Evolutionary conservation across 306 rosid genomes (phyloP).

Genomic region (Trifolium fragiferum): DNA sequence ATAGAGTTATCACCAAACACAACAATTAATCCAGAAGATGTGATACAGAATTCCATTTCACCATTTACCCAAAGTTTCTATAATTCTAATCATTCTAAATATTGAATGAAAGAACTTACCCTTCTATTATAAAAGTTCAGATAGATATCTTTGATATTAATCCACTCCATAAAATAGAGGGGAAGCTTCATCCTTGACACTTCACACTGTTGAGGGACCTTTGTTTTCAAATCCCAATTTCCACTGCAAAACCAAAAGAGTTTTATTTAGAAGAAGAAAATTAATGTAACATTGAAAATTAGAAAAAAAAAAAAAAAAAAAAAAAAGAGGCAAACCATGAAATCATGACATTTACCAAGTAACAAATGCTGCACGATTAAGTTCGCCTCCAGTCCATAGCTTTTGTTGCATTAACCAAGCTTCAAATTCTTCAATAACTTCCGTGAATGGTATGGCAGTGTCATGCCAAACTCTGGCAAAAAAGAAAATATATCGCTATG

Average conservation of each 20-base stretch:
- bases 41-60: slow-evolving; percentile 6
- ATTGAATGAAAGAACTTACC: slow-evolving; percentile 53
- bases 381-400: slow-evolving; percentile 68
- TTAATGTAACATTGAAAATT: neutral
- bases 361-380: slow-evolving; percentile 76
- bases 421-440: slow-evolving; percentile 83
- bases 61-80: slow-evolving; percentile 20
- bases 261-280: slow-evolving; percentile 26
- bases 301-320: slow-evolving; percentile 32
- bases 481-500: neutral
- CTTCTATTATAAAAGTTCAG: slow-evolving; percentile 80
- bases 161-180: slow-evolving; percentile 86
- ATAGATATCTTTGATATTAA: slow-evolving; percentile 89
- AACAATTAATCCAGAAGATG: slow-evolving; percentile 16
- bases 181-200: slow-evolving; percentile 82
- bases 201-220: slow-evolving; percentile 91
- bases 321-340: slow-evolving; percentile 14
- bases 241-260: slow-evolving; percentile 60
- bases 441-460: slow-evolving; percentile 77
- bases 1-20: neutral
- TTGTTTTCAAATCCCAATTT: slow-evolving; percentile 97
- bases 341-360: slow-evolving; percentile 66
- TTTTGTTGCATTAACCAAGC: slow-evolving; percentile 72
- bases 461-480: slow-evolving; percentile 90
- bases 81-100: slow-evolving; percentile 2